Conservation (phyloP, 2,329 filamentous ascomycete species). For the Venturiaceae sp. region DNA sequence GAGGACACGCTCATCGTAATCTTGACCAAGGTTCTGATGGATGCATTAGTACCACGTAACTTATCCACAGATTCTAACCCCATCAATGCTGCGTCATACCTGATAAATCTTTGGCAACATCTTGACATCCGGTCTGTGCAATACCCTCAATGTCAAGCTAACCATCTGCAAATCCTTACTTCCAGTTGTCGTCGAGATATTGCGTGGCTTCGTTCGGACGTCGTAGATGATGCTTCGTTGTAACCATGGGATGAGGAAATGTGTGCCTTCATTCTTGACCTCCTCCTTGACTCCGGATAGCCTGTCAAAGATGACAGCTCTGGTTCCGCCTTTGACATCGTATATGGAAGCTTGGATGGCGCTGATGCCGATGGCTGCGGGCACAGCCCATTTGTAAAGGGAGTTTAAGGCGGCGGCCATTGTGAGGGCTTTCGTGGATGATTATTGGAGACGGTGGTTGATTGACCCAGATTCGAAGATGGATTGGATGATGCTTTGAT, state of each 20-base stretch:
- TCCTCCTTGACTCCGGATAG: conserved; percentile 83
- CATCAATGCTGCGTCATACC: conserved; percentile 41
- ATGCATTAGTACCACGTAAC: neutral
- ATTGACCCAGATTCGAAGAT: neutral
- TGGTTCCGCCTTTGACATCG: conserved; percentile 90
- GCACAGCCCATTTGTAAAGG: conserved; percentile 62
- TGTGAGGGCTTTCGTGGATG: conserved; percentile 19
- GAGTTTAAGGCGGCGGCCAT: conserved; percentile 47
- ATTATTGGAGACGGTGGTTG: neutral
- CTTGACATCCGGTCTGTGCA: conserved; percentile 90
- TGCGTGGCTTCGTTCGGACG: conserved; percentile 92
- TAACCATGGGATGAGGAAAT: conserved; percentile 93
- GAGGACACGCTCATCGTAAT: conserved; percentile 71
- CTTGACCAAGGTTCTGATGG: conserved; percentile 82
- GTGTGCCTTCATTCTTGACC: conserved; percentile 91
- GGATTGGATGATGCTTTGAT: conserved; percentile 1
- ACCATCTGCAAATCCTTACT: conserved; percentile 99
- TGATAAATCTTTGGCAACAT: conserved; percentile 96
- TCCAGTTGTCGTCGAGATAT: conserved; percentile 94
- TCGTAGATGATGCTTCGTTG: conserved; percentile 93
- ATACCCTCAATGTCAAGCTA: conserved; percentile 87
- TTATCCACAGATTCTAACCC: conserved; percentile 10
- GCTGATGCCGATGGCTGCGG: conserved; percentile 57
- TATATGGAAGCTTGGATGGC: conserved; percentile 75
- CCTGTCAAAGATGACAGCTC: conserved; percentile 97